Conservation (phyloP, 2,329 filamentous ascomycete species). For the Keithomyces neogunnii region DNA sequence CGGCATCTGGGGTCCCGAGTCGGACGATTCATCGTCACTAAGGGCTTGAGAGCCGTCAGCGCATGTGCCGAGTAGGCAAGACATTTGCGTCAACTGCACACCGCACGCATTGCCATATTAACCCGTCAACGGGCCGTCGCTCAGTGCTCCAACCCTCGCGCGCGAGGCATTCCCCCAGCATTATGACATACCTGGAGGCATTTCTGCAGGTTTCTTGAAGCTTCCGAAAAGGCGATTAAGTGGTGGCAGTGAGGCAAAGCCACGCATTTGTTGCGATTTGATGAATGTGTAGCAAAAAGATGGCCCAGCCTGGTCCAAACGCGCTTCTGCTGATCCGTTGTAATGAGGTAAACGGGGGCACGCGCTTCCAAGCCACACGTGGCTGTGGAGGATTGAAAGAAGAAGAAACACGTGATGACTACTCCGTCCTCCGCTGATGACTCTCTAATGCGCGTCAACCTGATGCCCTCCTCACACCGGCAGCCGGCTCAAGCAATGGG, state of each 20-base stretch:
- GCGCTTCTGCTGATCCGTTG: too few species aligned
- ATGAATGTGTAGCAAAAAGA: neutral
- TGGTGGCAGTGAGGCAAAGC: neutral
- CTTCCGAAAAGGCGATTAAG: neutral
- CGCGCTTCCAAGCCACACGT: too few species aligned
- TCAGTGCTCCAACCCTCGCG: too few species aligned
- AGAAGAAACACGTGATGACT: too few species aligned
- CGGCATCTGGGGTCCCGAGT: constrained; percentile 15
- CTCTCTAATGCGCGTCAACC: too few species aligned
- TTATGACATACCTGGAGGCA: constrained; percentile 10
- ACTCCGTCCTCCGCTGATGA: too few species aligned
- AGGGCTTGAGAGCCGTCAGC: constrained; percentile 22
- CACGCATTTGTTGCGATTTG: neutral
- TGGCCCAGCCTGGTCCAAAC: neutral
- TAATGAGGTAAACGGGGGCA: too few species aligned
- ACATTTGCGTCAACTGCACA: neutral
- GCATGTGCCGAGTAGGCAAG: neutral
- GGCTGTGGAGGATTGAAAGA: too few species aligned
- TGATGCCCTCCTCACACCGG: too few species aligned
- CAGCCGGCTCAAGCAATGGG: too few species aligned
- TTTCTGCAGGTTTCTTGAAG: neutral
- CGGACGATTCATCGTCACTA: constrained; percentile 28
- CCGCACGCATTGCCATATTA: neutral
- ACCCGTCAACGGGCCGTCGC: neutral
- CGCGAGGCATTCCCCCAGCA: neutral